phyloP scores from a whole-genome alignment of 352 stramenopile species.

The Globisporangium okanoganense region DNA sequence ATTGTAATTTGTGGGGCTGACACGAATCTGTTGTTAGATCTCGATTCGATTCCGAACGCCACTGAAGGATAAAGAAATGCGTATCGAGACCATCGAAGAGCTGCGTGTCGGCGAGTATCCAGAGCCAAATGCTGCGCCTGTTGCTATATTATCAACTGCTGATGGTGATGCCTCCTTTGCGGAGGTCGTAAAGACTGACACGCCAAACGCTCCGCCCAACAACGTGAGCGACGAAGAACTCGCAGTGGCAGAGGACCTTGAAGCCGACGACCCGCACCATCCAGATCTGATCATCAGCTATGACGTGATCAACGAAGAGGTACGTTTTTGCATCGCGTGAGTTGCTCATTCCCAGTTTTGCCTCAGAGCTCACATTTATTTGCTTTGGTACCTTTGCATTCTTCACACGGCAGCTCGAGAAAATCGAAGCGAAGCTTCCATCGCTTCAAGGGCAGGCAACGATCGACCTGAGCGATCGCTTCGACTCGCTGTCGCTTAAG shows the following conservation, averaged over 20 bases:
- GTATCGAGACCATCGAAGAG: conserved; percentile 35
- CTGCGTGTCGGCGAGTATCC: conserved; percentile 59
- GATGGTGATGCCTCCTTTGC: neutral
- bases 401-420: conserved; percentile 39
- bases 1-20: neutral
- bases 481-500: conserved; percentile 68
- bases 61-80: conserved; percentile 60
- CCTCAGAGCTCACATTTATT: neutral
- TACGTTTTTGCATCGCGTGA: conserved; percentile 13
- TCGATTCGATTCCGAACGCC: conserved; percentile 49
- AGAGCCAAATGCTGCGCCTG: conserved; percentile 8
- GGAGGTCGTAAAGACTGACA: neutral
- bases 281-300: conserved; percentile 80
- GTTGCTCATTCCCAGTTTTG: neutral
- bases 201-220: neutral
- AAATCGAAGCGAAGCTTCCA: conserved; percentile 51
- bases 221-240: neutral
- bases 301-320: conserved; percentile 84
- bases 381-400: neutral
- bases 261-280: conserved; percentile 50
- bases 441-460: conserved; percentile 29
- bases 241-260: neutral
- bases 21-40: conserved; percentile 29
- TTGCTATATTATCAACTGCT: neutral
- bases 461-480: conserved; percentile 44